Percentiles rank a stretch among this genome's conserved stretches.
Conservation (phyloP, 441 rosid species). For the Populus hybrid region DNA sequence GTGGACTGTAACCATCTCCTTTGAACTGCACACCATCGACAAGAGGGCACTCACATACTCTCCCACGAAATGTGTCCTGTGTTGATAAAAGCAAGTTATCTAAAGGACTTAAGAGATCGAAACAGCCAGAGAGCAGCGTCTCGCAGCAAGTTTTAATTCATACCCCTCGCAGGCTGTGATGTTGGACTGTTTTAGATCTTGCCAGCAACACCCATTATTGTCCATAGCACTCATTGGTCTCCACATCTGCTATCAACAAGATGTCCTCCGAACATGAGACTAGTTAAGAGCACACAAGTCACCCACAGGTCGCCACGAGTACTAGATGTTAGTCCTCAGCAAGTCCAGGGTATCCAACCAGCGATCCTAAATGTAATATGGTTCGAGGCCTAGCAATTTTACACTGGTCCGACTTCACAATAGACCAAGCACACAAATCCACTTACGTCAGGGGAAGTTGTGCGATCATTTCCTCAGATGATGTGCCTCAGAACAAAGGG, state of each 20-base stretch:
- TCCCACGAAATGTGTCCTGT: too few relatives aligned
- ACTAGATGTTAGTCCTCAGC: neutral
- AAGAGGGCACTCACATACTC: too few relatives aligned
- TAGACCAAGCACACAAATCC: neutral
- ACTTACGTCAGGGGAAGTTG: neutral
- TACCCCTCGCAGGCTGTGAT: conserved; percentile 98
- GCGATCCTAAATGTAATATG: neutral
- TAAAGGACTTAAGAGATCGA: conserved; percentile 3
- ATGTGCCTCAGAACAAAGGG: neutral
- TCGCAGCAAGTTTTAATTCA: conserved; percentile 13
- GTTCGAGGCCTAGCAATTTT: neutral
- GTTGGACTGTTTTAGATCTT: conserved; percentile 70
- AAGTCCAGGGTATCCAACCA: conserved; percentile 1
- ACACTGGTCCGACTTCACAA: neutral
- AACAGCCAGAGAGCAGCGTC: neutral
- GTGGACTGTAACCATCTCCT: too few relatives aligned
- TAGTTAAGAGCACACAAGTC: conserved; percentile 11
- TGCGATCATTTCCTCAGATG: neutral
- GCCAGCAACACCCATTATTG: conserved; percentile 97
- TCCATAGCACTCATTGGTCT: conserved; percentile 96
- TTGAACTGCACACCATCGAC: too few relatives aligned
- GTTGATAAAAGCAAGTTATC: too few relatives aligned
- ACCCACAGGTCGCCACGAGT: too few relatives aligned
- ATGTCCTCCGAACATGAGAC: conserved; percentile 14
- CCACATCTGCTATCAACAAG: conserved; percentile 62